phyloP scores from a whole-genome alignment of 129 eudicot species.

The Saposhnikovia divaricata region DNA sequence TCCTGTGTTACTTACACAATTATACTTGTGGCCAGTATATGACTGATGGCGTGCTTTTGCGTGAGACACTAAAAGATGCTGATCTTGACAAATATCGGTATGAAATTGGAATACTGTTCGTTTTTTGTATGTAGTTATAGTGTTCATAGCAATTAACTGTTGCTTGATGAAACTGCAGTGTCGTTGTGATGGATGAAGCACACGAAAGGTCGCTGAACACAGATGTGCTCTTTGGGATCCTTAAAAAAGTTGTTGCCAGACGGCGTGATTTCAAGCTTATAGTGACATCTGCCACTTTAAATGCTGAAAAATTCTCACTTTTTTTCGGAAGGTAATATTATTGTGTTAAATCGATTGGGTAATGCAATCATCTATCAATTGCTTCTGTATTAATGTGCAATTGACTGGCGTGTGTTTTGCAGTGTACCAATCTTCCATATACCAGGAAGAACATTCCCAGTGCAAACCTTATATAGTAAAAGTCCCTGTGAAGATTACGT shows the following conservation, averaged over 20 bases:
- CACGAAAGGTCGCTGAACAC: conserved; percentile 70
- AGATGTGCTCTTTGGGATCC: conserved; percentile 60
- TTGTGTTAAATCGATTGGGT: background rate
- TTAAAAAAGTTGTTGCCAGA: conserved; percentile 61
- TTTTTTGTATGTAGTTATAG: background rate
- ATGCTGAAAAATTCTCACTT: conserved; percentile 58
- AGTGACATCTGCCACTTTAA: conserved; percentile 68
- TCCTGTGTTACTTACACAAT: conserved; percentile 12
- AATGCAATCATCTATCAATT: background rate
- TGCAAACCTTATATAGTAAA: conserved; percentile 50
- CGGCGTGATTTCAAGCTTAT: conserved; percentile 73
- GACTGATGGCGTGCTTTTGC: conserved; percentile 75
- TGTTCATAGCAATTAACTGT: background rate
- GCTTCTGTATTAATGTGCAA: background rate
- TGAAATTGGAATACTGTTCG: conserved; percentile 1
- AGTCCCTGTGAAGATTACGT: conserved; percentile 72
- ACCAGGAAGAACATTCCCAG: conserved; percentile 72
- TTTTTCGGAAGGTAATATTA: conserved; percentile 54
- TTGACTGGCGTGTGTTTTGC: conserved; percentile 11
- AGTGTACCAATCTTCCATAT: conserved; percentile 66
- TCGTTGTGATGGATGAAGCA: conserved; percentile 70
- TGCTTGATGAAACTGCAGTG: conserved; percentile 29
- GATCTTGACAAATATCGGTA: conserved; percentile 76
- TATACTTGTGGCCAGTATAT: conserved; percentile 37
- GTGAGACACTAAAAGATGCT: conserved; percentile 63